Evolutionary conservation across 129 eudicot genomes (phyloP).

Genomic region (Chrysanthemum seticuspe): DNA sequence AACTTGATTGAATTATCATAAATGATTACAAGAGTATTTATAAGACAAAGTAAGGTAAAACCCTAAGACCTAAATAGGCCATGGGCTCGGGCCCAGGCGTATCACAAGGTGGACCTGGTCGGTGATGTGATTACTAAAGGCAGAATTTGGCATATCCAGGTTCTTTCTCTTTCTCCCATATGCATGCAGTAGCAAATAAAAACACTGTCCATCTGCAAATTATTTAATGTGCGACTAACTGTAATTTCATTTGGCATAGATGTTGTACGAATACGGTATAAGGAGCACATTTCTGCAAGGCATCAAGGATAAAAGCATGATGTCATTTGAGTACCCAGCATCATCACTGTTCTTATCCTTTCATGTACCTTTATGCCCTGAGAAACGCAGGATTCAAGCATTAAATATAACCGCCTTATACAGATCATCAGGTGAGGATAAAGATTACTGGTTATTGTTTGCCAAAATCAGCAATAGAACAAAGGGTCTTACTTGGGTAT

Average conservation of each 20-base stretch:
- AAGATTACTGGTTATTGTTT: background rate
- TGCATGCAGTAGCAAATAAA: background rate
- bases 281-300: conserved; percentile 13
- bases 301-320: conserved; percentile 20
- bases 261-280: conserved; percentile 18
- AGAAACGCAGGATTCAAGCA: background rate
- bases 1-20: too few relatives aligned
- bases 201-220: background rate
- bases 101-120: conserved; percentile 1
- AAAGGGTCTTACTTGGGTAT: conserved; percentile 8
- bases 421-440: background rate
- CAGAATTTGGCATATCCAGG: conserved; percentile 11
- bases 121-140: conserved; percentile 11
- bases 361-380: background rate
- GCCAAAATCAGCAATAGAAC: background rate
- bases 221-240: background rate
- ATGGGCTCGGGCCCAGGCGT: too few relatives aligned
- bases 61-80: too few relatives aligned
- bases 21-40: too few relatives aligned
- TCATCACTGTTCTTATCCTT: conserved; percentile 2
- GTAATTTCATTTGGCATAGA: conserved; percentile 2
- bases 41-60: too few relatives aligned
- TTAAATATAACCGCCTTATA: background rate
- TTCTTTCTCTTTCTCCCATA: background rate
- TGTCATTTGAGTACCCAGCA: background rate